Evolutionary conservation across 352 stramenopile species (phyloP), one percentile per base, ranked within the genome.

Genomic region (Phytopythium litorale): DNA sequence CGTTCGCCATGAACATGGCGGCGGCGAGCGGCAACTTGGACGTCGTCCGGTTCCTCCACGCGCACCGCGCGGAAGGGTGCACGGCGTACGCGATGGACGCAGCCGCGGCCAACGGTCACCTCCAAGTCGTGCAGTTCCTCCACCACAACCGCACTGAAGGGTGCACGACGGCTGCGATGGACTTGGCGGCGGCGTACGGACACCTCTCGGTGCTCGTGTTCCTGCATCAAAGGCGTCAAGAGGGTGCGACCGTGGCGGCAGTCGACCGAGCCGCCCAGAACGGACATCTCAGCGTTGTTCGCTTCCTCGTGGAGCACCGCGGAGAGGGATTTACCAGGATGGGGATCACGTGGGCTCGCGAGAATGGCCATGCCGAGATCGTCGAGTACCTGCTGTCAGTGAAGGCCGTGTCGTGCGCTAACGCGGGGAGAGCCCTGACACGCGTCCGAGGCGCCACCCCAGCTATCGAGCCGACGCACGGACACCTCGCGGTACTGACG

Each of bases 261-360:
- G 67, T 85, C 33, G 73, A 81, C 56, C 58, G 69, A 48, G 76
- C 76, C 1, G 70, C 70, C 2, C 71, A 79, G 45, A 71, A 75
- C 43, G 76, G 76, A 19, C 67, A 80, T 37, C 21, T 67, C 19
- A 13, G 56, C 0, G 63, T 82, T 11, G 67, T 82, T 2, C 53
- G 64, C 38, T 74, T 79, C 28, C 72, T 77, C 25, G 50, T 67
- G 37, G 51, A 70, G 61, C 30, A 57, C 15, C 49, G 70, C 38
- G 58, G 19, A 7, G 62, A 76, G 55, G 68, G 70, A 9, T 70
- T 65, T 56, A 74, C 64, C 32, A 62, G 58, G 23, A 40, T 80
- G 35, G 72, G 64, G 7, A 71, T 71, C 28, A 25, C 66, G n/a
- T 80, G 72, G 72, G 70, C 70, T 0, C 61, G 18, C 13, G 62